phyloP scores from a whole-genome alignment of 2,329 filamentous ascomycete species.

The Myriangium duriaei region DNA sequence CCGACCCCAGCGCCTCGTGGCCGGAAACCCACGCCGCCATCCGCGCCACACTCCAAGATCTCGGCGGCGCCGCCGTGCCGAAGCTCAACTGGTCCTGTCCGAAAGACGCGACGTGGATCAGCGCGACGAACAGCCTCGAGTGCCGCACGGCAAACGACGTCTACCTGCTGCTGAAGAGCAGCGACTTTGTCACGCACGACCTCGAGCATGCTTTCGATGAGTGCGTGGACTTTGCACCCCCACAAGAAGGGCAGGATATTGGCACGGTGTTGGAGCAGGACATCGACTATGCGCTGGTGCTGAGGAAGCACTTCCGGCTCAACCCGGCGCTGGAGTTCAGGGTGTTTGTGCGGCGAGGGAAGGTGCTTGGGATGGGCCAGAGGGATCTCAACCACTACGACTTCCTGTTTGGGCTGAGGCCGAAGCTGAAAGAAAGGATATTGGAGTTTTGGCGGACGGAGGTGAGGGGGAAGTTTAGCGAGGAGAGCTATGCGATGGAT shows the following conservation, averaged over 20 bases:
- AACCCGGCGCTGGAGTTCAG: conserved; percentile 90
- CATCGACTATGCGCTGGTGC: conserved; percentile 58
- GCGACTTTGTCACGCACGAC: conserved; percentile 88
- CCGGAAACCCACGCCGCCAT: conserved; percentile 65
- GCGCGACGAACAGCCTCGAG: conserved; percentile 77
- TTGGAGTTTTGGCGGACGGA: conserved; percentile 64
- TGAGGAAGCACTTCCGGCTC: conserved; percentile 77
- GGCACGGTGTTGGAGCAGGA: conserved; percentile 13
- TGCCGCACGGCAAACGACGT: conserved; percentile 82
- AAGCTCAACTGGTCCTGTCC: conserved; percentile 97
- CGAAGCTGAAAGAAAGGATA: conserved; percentile 55
- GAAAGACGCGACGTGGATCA: conserved; percentile 90
- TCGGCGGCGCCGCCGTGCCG: conserved; percentile 76
- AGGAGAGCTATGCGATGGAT: conserved; percentile 77
- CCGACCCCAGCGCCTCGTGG: conserved; percentile 50
- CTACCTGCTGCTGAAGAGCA: conserved; percentile 87
- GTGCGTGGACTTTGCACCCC: conserved; percentile 33
- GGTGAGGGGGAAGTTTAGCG: conserved; percentile 66
- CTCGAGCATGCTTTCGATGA: conserved; percentile 86
- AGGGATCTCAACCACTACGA: conserved; percentile 83
- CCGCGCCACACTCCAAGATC: conserved; percentile 60
- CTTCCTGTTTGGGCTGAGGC: conserved; percentile 59
- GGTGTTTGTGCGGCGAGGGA: conserved; percentile 78
- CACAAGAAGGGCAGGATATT: not conserved
- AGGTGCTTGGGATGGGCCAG: conserved; percentile 73